Evolutionary conservation across 2,329 filamentous ascomycete species (phyloP), one percentile per base, ranked within the genome.

Genomic region (Leptographium wingfieldii): DNA sequence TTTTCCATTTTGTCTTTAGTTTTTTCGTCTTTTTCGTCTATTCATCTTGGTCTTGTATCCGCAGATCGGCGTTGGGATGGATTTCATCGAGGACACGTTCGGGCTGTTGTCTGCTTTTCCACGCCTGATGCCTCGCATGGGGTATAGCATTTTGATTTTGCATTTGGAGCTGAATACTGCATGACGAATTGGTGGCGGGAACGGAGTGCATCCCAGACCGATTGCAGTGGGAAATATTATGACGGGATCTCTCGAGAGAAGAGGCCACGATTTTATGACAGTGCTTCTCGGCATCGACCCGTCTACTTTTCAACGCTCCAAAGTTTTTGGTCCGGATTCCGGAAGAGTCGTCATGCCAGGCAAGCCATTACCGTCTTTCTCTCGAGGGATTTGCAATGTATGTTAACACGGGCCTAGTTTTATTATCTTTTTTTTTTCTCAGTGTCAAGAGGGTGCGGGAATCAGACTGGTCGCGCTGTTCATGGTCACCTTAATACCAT

Each of bases 321-420:
- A 27, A 38, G 31, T 40, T 4, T 10, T 51, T 51, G n/a, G 51
- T 43, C 38, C 12, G 27, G 12, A 46, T 27, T 38, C 25, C 16
- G 31, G 40, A 40, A 53, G 53, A 56, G 31, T 48, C 56, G 71
- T 74, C 72, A 78, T 73, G 74, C 76, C 78, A 82, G 80, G 80
- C 81, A 82, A 80, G 81, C 81, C 80, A 83, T 83, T 82, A 83
- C 85, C 82, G 81, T 85, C 82, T 83, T 85, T 81, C 77, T 79
- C 54, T 59, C 76, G 73, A 74, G 71, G 69, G 69, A 25, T 71
- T 67, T 68, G 69, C 73, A 73, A 82, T 86, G 83, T 86, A 86
- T 78, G 82, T 85, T 85, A 85, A 84, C 76, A 68, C 73, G 71
- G 66, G 67, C 70, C 69, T 61, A 62, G 62, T 57, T 61, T 57